phyloP scores from a whole-genome alignment of 2,329 filamentous ascomycete species.

The Metarhizium brunneum region DNA sequence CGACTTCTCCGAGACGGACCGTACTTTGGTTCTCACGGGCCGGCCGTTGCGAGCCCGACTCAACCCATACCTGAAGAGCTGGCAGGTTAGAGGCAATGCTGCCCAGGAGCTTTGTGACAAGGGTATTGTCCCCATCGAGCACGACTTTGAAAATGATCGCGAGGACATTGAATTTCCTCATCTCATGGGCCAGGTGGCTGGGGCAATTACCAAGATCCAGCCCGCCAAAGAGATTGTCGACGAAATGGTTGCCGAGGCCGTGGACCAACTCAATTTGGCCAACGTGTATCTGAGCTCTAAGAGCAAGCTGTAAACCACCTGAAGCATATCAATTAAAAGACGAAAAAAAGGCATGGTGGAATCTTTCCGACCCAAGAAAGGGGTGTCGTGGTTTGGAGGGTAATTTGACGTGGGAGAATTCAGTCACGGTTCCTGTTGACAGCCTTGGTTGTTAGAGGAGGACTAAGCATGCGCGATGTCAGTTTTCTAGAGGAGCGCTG shows the following conservation, averaged over 20 bases:
- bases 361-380: not conserved
- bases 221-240: conserved; percentile 78
- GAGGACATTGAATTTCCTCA: conserved; percentile 79
- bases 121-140: conserved; percentile 71
- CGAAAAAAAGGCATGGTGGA: not conserved
- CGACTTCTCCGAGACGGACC: conserved; percentile 66
- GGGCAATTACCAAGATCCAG: conserved; percentile 65
- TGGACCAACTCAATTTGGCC: conserved; percentile 55
- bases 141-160: conserved; percentile 68
- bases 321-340: not conserved
- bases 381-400: too few relatives aligned
- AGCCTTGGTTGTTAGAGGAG: too few relatives aligned
- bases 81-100: conserved; percentile 68
- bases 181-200: conserved; percentile 90
- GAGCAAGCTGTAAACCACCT: conserved; percentile 29
- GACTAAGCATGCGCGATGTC: too few relatives aligned
- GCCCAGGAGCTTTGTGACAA: conserved; percentile 66
- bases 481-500: not conserved
- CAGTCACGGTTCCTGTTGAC: not conserved
- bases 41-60: conserved; percentile 70
- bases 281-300: conserved; percentile 45
- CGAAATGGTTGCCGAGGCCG: conserved; percentile 78
- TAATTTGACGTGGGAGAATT: not conserved
- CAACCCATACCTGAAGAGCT: conserved; percentile 75
- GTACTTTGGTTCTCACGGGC: conserved; percentile 76